Evolutionary conservation across 306 rosid genomes (phyloP).

Genomic region (Castanospermum australe): DNA sequence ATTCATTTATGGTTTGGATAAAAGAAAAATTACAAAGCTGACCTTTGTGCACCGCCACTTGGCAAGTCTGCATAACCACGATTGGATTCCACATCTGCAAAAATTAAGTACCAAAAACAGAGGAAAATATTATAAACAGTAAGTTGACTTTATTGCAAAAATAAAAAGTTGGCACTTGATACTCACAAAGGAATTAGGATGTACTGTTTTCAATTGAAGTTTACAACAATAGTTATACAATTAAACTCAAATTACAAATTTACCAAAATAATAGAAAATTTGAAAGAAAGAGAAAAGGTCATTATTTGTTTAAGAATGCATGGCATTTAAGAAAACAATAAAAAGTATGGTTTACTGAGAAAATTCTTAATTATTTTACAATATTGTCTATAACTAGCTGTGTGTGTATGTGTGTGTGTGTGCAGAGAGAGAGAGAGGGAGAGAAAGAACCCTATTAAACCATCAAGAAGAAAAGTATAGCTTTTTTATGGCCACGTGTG

Average conservation of each 20-base stretch:
- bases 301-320: neutral
- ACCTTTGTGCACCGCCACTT: constrained; percentile 45
- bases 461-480: too few species aligned
- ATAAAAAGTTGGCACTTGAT: neutral
- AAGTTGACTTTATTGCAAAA: neutral
- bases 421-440: too few species aligned
- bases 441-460: too few species aligned
- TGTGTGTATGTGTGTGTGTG: too few species aligned
- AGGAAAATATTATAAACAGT: neutral
- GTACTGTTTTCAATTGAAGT: neutral
- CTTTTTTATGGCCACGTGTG: too few species aligned
- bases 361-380: too few species aligned
- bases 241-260: neutral
- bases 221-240: neutral
- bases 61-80: constrained; percentile 41
- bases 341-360: too few species aligned
- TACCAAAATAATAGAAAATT: neutral
- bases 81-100: constrained; percentile 44
- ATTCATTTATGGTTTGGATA: neutral
- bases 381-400: too few species aligned
- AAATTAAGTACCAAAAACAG: neutral
- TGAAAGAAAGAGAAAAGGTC: neutral
- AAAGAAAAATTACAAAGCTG: constrained; percentile 8
- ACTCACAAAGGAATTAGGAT: neutral
- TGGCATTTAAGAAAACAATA: too few species aligned